Base-by-base conservation (phyloP, 2,329 filamentous ascomycete species). In the Aureobasidium vineae region DNA sequence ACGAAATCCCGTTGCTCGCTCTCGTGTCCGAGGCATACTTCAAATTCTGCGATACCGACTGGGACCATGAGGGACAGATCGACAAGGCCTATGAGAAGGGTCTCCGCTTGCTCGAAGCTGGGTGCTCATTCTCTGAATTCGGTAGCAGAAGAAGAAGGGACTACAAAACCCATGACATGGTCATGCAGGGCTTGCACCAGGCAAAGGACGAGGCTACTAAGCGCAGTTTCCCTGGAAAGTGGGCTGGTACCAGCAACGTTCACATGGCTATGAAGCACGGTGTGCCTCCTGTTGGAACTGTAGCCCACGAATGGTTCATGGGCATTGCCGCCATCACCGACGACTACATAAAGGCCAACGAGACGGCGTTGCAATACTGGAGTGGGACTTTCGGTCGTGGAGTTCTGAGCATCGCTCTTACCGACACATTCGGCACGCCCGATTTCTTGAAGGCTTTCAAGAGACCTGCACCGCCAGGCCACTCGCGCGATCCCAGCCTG, bases 251-350 rank as follows among this genome's bases (percentile, higher is more conserved):
- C 0, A 98, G 93, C 77, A 99, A 99, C 74, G 95, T 99, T 4
- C 94, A 98, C 76, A 87, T 99, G 70, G 95, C 95, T 13, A 97
- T 96, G 92, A 90, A 92, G 73, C 94, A 96, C 78, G 88, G 87
- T 52, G 86, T 97, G 53, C 81, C 87, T 3, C 92, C 95, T 0
- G 86, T 98, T 15, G 95, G 95, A 5, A 99, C 95, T 0, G 88
- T 91, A 1, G 95, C 95, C 0, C 95, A 99, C 75, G 95, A 99
- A 79, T 99, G 95, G 95, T 98, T 97, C 81, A 99, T 99, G 95
- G 93, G 92, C 49, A 94, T 96, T 69, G 95, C 95, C 0, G 93
- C 95, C 45, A 92, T 97, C 71, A 91, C 89, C 5, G 85, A 91
- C 69, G 86, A 97, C 78, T 99, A 99, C 75, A 85, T 87, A 71